phyloP scores from a whole-genome alignment of 1,284 basidiomycete species.

The Trametes sp. region DNA sequence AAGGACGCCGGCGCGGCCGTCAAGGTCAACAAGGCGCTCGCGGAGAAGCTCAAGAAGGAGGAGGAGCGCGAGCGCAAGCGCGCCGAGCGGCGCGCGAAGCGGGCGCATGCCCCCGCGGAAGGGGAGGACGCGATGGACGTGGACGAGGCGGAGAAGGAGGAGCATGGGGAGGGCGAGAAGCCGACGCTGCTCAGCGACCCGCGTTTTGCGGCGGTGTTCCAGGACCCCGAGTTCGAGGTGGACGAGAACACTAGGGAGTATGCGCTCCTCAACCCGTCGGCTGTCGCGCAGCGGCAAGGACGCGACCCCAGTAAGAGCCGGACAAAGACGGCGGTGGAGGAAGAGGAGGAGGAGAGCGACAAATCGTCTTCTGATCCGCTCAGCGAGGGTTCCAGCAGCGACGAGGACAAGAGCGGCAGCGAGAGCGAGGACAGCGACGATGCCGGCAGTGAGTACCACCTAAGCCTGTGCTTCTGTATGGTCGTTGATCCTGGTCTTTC shows the following conservation, averaged over 20 bases:
- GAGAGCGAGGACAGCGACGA: slow-evolving; percentile 60
- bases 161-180: slow-evolving; percentile 49
- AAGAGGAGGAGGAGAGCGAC: slow-evolving; percentile 90
- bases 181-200: slow-evolving; percentile 82
- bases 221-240: slow-evolving; percentile 94
- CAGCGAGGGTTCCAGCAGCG: slow-evolving; percentile 50
- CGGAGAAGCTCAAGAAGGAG: slow-evolving; percentile 83
- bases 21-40: slow-evolving; percentile 93
- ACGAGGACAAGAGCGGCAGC: slow-evolving; percentile 43
- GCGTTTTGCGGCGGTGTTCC: slow-evolving; percentile 92
- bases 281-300: slow-evolving; percentile 59
- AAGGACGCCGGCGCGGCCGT: slow-evolving; percentile 64
- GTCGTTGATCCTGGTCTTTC: too few relatives aligned
- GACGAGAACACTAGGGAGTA: slow-evolving; percentile 91
- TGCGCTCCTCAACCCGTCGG: slow-evolving; percentile 90
- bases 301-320: slow-evolving; percentile 40
- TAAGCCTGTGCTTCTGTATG: too few relatives aligned
- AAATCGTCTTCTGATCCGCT: slow-evolving; percentile 77
- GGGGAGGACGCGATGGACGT: slow-evolving; percentile 52
- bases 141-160: slow-evolving; percentile 44
- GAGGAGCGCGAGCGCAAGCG: slow-evolving; percentile 73
- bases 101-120: slow-evolving; percentile 40
- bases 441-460: slow-evolving; percentile 57
- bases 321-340: slow-evolving; percentile 84
- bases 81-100: slow-evolving; percentile 65